Evolutionary conservation across 2,329 filamentous ascomycete genomes (phyloP), one percentile per base, ranked within the genome.

Genomic region (Fusarium kyushuense): DNA sequence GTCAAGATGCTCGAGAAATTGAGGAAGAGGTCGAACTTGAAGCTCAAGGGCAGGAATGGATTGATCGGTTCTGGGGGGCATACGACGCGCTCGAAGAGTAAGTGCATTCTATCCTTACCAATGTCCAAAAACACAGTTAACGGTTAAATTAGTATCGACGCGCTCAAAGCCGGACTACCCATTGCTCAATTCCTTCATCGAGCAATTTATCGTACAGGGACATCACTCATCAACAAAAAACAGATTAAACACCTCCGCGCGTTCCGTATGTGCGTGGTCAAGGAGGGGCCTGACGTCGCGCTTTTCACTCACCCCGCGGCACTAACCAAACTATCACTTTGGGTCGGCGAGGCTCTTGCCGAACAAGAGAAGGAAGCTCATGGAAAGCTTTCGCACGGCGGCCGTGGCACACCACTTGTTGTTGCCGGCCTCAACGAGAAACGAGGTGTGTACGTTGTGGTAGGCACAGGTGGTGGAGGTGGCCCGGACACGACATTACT

Each of bases 211-310:
- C 92, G 93, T 47, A 97, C 95, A 0, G 96, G 96, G 36, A 97
- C 94, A 1, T 91, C 92, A 0, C 85, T 99, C 29, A 92, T 99
- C 62, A 92, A 93, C 70, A 99, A 99, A 81, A 91, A 92, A 60
- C 94, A 97, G 74, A 97, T 99, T 76, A 92, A 93, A 36, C 94
- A 97, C 77, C 84, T 99, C 17, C 89, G 93, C 47, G 92, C 95
- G 1, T 99, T 98, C 78, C 92, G 96, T 49, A 94, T 99, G 86
- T 96, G 92, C 33, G 92, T 98, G 6, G 94, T 99, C 72, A 97
- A 96, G 76, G 96, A 98, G 75, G 94, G 95, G 0, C 93, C 94
- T 1, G 96, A 98, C 72, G 91, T 97, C 0, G 82, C 87, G n/a
- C 86, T 98, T 13, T 99, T 99, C 80, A 94, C 91, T 1, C 95